Base-by-base conservation (phyloP, 148 eudicot species). In the Linanthus parryae region DNA sequence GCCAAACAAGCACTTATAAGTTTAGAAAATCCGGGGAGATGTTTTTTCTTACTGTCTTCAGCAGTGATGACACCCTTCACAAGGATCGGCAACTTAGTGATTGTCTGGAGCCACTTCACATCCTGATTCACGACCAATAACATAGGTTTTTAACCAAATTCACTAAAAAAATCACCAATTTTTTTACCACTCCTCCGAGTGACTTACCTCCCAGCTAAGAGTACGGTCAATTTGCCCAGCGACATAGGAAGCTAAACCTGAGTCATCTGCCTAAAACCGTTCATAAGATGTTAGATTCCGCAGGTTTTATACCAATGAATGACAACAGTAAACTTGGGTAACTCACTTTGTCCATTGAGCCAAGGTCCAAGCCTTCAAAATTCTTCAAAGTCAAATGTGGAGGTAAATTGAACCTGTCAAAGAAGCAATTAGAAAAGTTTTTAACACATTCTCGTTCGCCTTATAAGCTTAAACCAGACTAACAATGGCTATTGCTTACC, bases 51-150 rank as follows among this genome's bases (percentile, higher is more conserved):
- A 88, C 99, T 69, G 55, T 92, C 99, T 64, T 92, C 99, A 38
- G 88, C 96, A 22, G 99, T 88, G 48, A 92, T 35, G 9, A 92
- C 96, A 60, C 99, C 99, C 81, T 92, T 92, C 59, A 92, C 91
- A 27, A 92, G 79, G 74, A 92, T 92, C n/a, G 99, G 99, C 73
- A 92, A 58, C 56, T 67, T 56, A 62, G 96, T 92, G 72, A 92
- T 92, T 58, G 88, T 73, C 58, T 92, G 99, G 52, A 92, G 99
- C 96, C 99, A 92, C 80, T 92, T 73, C 56, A 92, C 84, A 58
- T 92, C 99, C 99, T 88, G 72, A 52, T 14, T 48, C 34, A 29
- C 49, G 8, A 44, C 4, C 14, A 54, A 1, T 24, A 19, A 45
- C 20, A 30, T 22, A 16, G 37, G 18, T 16, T 2, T 44, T 5